A percentile compares a stretch with the other conserved stretches of the same genome.
These are phyloP conservation scores for Pythium biforme DNA, from an alignment of 352 stramenopile species.

Conservation along the genomic window DNA sequence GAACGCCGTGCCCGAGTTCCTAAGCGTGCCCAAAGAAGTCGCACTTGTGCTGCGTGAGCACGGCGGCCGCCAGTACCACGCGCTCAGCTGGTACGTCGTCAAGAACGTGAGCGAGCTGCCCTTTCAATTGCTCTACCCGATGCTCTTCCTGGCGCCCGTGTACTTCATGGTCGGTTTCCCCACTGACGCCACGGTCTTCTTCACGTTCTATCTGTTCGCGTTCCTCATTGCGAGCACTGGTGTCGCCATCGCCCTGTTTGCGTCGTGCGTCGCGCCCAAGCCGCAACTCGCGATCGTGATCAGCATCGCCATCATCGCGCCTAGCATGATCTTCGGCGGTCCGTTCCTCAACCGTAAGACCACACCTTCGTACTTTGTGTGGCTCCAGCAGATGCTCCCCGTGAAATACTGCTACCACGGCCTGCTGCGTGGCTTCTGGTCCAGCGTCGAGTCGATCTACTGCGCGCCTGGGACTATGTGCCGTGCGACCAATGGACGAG, in stretches of 20 bases:
- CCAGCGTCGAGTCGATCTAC: slow-evolving; percentile 6
- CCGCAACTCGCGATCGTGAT: background rate
- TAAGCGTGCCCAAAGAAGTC: slow-evolving; percentile 25
- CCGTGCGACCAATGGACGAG: background rate
- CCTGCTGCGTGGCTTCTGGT: slow-evolving; percentile 22
- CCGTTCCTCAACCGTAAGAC: slow-evolving; percentile 31
- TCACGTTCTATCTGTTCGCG: slow-evolving; percentile 30
- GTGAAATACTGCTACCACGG: slow-evolving; percentile 33
- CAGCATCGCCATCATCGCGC: slow-evolving; percentile 21
- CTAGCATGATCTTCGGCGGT: slow-evolving; percentile 32
- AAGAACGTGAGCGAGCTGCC: slow-evolving; percentile 31
- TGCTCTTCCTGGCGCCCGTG: slow-evolving; percentile 25
- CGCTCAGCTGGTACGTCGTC: slow-evolving; percentile 30
- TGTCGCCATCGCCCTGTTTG: slow-evolving; percentile 23
- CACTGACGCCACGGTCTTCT: slow-evolving; percentile 24
- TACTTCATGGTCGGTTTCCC: slow-evolving; percentile 38
- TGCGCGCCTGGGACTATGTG: background rate
- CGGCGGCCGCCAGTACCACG: slow-evolving; percentile 23
- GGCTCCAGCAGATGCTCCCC: slow-evolving; percentile 34
- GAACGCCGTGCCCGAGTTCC: slow-evolving; percentile 26
- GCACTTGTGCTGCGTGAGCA: slow-evolving; percentile 29
- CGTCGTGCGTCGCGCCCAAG: slow-evolving; percentile 5
- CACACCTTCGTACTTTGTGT: slow-evolving; percentile 29
- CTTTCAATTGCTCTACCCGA: slow-evolving; percentile 27
- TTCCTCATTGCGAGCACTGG: slow-evolving; percentile 23